phyloP scores from a whole-genome alignment of 805 yeast genomes.

The Cephaloascus fragrans region DNA sequence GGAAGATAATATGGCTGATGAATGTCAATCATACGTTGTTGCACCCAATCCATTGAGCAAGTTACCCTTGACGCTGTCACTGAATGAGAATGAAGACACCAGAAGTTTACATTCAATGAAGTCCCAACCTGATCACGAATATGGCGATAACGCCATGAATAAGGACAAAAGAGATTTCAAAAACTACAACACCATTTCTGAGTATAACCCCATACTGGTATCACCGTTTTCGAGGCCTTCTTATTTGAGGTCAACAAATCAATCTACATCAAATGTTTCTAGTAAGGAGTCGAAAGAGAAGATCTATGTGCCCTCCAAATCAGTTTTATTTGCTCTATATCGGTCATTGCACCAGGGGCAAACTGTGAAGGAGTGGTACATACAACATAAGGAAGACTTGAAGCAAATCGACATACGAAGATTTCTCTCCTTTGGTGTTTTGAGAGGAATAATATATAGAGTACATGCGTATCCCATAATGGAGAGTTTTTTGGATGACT shows the following conservation, averaged over 20 bases:
- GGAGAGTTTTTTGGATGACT: conserved; percentile 24
- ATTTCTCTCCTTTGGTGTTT: conserved; percentile 78
- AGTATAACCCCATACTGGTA: background rate
- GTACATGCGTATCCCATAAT: conserved; percentile 69
- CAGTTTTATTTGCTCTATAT: conserved; percentile 64
- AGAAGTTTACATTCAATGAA: background rate
- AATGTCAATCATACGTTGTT: conserved; percentile 78
- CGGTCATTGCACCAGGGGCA: conserved; percentile 71
- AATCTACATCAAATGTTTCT: background rate
- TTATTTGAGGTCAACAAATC: background rate
- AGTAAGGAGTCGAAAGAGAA: background rate
- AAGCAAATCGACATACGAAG: conserved; percentile 70
- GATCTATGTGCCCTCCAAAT: conserved; percentile 44
- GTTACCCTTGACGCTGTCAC: conserved; percentile 16
- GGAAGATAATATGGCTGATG: conserved; percentile 59
- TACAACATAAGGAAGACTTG: conserved; percentile 49
- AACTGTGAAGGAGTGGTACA: conserved; percentile 74
- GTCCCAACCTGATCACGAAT: background rate
- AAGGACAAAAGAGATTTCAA: background rate
- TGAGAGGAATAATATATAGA: conserved; percentile 74
- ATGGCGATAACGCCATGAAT: too few species aligned
- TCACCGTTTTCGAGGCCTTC: conserved; percentile 3
- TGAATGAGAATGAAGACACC: background rate
- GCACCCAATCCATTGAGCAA: conserved; percentile 23
- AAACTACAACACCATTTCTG: background rate